Conservation (phyloP, 257 asterid genomes). For the Leonotis leonurus region DNA sequence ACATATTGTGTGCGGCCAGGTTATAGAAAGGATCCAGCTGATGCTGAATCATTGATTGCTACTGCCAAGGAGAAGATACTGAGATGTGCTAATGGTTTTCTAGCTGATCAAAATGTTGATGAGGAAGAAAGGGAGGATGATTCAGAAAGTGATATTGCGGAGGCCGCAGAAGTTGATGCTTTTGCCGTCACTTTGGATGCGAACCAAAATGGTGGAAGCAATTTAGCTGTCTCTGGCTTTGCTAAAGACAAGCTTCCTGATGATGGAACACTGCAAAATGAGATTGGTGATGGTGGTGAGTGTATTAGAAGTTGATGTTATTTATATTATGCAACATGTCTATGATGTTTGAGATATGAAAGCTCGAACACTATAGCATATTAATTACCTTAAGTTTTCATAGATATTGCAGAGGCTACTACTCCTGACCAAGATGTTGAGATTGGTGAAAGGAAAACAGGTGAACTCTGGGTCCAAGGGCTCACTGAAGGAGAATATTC, state of each 20-base stretch:
- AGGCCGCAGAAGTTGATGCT: slow-evolving; percentile 77
- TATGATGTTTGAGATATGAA: neutral
- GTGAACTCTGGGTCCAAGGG: slow-evolving; percentile 94
- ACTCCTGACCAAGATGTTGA: slow-evolving; percentile 57
- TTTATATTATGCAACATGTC: neutral
- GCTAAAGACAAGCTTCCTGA: slow-evolving; percentile 42
- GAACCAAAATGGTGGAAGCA: slow-evolving; percentile 36
- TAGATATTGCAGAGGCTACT: slow-evolving; percentile 36
- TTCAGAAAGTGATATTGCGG: slow-evolving; percentile 84
- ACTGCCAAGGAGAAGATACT: slow-evolving; percentile 85
- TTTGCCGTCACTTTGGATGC: slow-evolving; percentile 48
- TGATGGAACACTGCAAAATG: slow-evolving; percentile 33
- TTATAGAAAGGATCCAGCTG: slow-evolving; percentile 93
- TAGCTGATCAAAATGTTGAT: slow-evolving; percentile 74
- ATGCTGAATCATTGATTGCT: slow-evolving; percentile 74
- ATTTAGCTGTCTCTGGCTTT: slow-evolving; percentile 34
- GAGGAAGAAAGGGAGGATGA: slow-evolving; percentile 95
- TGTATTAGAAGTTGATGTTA: neutral
- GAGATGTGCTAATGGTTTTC: slow-evolving; percentile 75
- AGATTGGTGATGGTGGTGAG: slow-evolving; percentile 44
- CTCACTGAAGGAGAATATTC: slow-evolving; percentile 96
- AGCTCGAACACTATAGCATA: slow-evolving; percentile 10
- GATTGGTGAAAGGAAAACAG: slow-evolving; percentile 83
- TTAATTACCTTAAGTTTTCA: slow-evolving; percentile 13
- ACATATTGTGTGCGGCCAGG: slow-evolving; percentile 89